These are phyloP conservation scores for Lasiosphaeria miniovina DNA, from an alignment of 495 filamentous ascomycete species.

Conservation along the genomic window DNA sequence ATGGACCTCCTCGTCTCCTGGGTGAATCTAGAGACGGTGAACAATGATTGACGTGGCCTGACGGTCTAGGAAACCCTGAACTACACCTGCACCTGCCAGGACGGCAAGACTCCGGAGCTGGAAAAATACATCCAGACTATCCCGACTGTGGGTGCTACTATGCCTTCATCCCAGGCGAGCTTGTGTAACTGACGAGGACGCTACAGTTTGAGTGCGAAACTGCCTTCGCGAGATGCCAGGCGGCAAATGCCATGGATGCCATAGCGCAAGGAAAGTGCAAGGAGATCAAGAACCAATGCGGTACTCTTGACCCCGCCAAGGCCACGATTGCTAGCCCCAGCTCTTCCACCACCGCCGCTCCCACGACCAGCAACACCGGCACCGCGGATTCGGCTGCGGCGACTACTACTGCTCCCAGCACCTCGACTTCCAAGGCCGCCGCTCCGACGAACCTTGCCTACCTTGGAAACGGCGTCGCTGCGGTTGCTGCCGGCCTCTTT, in stretches of 20 bases:
- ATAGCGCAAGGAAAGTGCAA: slow-evolving; percentile 31
- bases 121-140: slow-evolving; percentile 38
- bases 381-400: slow-evolving; percentile 5
- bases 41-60: slow-evolving; percentile 9
- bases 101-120: slow-evolving; percentile 34
- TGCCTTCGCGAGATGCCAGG: slow-evolving; percentile 31
- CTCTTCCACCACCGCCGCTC: slow-evolving; percentile 8
- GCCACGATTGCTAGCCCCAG: slow-evolving; percentile 11
- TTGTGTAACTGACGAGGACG: slow-evolving; percentile 4
- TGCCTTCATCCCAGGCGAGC: neutral
- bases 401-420: slow-evolving; percentile 1
- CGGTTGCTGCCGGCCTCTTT: slow-evolving; percentile 33
- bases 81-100: slow-evolving; percentile 33
- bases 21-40: neutral
- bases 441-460: slow-evolving; percentile 24
- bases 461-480: slow-evolving; percentile 31
- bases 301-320: slow-evolving; percentile 31
- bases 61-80: slow-evolving; percentile 23
- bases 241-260: slow-evolving; percentile 21
- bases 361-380: slow-evolving; percentile 19
- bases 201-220: slow-evolving; percentile 33
- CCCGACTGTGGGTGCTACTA: slow-evolving; percentile 28
- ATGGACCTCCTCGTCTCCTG: slow-evolving; percentile 3
- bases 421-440: slow-evolving; percentile 17
- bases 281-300: slow-evolving; percentile 34